Base-by-base conservation (phyloP, 2,329 filamentous ascomycete species). In the Geosmithia morbida region DNA sequence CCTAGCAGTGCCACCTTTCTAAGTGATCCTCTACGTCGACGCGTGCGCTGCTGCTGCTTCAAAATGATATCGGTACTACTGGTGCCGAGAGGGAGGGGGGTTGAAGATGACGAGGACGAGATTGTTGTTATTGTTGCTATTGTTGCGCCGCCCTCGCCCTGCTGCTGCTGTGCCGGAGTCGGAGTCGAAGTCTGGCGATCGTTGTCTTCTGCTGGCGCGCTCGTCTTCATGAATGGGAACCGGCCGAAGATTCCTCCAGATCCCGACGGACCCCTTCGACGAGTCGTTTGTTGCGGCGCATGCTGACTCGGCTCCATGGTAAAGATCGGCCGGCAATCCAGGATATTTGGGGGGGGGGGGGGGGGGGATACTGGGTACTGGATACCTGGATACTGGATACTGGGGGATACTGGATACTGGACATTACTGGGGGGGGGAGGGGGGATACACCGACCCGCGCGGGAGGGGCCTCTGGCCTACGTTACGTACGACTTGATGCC, bases 1-100 rank as follows among this genome's bases (percentile, higher is more conserved):
- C 87, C 86, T 17, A 95, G 71, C 45, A 95, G 70, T 22, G 87
- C 88, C 11, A 86, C 87, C 64, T 95, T 95, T 50, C 89, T 77
- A 60, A 96, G 69, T 11, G 89, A 95, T 3, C 87, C 88, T 59
- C 85, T 85, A 50, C 89, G 78, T 56, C 81, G 81, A 48, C 87
- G 75, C 63, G 55, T 72, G 60, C 62, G 70, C 58, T 64, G 70
- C 57, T 66, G 66, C 17, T 46, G 48, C 22, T 17, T 44, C 42
- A 44, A 7, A 22, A 56, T 54, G 58, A 54, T 48, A 54, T 60
- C 44, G 53, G 56, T 49, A 58, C 60, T 49, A 56, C 53, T 49
- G 55, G 57, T 43, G 43, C 52, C 43, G 51, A 56, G 44, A 51
- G n/a, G 5, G 43, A 17, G 18, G 14, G 43, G 46, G 41, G 43